Conservation (phyloP, 2,329 filamentous ascomycete species). For the Cercospora citrullina region DNA sequence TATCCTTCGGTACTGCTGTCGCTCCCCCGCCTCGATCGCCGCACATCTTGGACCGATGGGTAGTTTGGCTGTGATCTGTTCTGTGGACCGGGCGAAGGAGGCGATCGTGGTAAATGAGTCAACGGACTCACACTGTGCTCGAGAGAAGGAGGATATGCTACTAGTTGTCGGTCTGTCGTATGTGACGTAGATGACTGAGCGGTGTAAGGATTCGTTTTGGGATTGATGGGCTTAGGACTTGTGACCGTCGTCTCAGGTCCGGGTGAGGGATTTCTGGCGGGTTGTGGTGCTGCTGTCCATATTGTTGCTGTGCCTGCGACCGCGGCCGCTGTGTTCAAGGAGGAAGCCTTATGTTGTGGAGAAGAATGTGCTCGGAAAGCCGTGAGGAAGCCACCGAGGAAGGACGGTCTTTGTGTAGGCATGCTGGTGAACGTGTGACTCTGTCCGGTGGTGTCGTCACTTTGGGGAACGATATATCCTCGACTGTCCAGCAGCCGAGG, state of each 20-base stretch:
- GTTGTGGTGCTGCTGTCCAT: slow-evolving; percentile 32
- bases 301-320: slow-evolving; percentile 42
- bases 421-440: slow-evolving; percentile 41
- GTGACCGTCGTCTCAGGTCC: slow-evolving; percentile 32
- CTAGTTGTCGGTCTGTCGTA: slow-evolving; percentile 44
- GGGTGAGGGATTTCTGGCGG: slow-evolving; percentile 25
- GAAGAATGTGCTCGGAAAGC: slow-evolving; percentile 65
- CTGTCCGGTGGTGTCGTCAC: neutral
- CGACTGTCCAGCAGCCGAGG: slow-evolving; percentile 12
- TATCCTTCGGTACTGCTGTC: slow-evolving; percentile 77
- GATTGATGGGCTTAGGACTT: slow-evolving; percentile 50
- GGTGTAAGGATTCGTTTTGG: slow-evolving; percentile 43
- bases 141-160: slow-evolving; percentile 40
- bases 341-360: slow-evolving; percentile 57
- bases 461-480: neutral
- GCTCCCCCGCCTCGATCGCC: slow-evolving; percentile 60
- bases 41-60: slow-evolving; percentile 37
- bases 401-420: slow-evolving; percentile 63
- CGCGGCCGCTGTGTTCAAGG: slow-evolving; percentile 31
- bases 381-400: slow-evolving; percentile 67
- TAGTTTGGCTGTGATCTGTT: slow-evolving; percentile 39
- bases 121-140: slow-evolving; percentile 41
- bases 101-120: slow-evolving; percentile 41
- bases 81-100: slow-evolving; percentile 39
- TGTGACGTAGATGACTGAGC: slow-evolving; percentile 30